Evolutionary conservation across 306 rosid genomes (phyloP).

Genomic region (Rosa chinensis): DNA sequence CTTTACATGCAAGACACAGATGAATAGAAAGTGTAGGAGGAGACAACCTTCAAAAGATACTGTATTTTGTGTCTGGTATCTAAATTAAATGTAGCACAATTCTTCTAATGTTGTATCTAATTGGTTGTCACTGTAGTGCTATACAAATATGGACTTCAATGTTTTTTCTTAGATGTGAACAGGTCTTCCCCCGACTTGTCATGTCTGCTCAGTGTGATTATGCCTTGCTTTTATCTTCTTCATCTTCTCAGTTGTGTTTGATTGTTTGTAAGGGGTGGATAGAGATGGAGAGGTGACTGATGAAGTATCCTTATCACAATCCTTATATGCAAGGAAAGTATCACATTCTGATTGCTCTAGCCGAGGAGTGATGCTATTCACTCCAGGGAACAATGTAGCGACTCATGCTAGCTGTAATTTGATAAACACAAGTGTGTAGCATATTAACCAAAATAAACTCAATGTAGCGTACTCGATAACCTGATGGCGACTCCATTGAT

Average conservation of each 20-base stretch:
- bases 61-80: background rate
- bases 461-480: too few species aligned
- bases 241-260: background rate
- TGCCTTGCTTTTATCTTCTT: background rate
- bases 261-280: background rate
- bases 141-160: background rate
- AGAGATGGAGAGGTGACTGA: background rate
- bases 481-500: too few species aligned
- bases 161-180: too few species aligned
- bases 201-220: background rate
- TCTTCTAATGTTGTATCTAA: background rate
- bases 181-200: background rate
- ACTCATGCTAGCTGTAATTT: background rate
- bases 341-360: background rate
- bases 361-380: background rate
- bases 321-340: background rate
- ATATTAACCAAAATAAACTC: background rate
- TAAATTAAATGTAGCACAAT: background rate
- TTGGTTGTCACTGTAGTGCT: background rate
- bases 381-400: too few species aligned
- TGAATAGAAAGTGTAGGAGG: background rate
- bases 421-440: background rate
- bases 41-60: background rate
- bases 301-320: background rate
- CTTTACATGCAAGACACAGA: background rate